Conservation (phyloP, 2,329 filamentous ascomycete species). For the Aureobasidium sp. region DNA sequence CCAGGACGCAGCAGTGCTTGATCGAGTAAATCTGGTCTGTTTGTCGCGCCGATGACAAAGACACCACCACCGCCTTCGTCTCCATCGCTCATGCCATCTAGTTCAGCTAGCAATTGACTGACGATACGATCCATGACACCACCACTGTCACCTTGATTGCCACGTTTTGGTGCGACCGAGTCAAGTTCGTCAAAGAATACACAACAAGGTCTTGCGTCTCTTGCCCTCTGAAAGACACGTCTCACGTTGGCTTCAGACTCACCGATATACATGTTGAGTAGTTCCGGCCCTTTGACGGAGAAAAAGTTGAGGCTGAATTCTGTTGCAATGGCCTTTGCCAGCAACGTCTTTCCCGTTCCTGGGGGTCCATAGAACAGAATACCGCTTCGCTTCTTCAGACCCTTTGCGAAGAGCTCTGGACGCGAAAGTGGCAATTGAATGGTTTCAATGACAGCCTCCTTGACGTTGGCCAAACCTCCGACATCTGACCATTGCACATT, state of each 20-base stretch:
- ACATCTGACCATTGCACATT: slow-evolving; percentile 97
- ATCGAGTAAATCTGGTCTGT: slow-evolving; percentile 86
- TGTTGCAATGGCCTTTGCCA: slow-evolving; percentile 87
- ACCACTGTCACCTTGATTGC: slow-evolving; percentile 93
- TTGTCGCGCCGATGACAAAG: slow-evolving; percentile 95
- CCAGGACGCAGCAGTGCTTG: slow-evolving; percentile 82
- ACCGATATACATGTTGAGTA: slow-evolving; percentile 94
- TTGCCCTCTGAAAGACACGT: slow-evolving; percentile 76
- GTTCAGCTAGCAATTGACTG: slow-evolving; percentile 83
- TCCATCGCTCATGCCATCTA: slow-evolving; percentile 95
- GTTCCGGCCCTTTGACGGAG: slow-evolving; percentile 81
- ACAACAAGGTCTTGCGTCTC: slow-evolving; percentile 78
- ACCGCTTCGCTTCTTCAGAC: slow-evolving; percentile 94
- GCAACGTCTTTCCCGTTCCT: slow-evolving; percentile 83
- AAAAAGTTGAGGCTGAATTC: slow-evolving; percentile 95
- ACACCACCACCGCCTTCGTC: slow-evolving; percentile 75
- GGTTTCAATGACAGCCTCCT: slow-evolving; percentile 93
- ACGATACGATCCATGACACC: slow-evolving; percentile 98
- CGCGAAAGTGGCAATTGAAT: slow-evolving; percentile 88
- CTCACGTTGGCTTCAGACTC: slow-evolving; percentile 89
- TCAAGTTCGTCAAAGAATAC: slow-evolving; percentile 93
- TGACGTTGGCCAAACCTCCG: slow-evolving; percentile 84
- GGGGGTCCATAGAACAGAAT: slow-evolving; percentile 89
- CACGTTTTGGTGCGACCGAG: slow-evolving; percentile 89
- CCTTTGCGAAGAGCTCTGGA: slow-evolving; percentile 90